These are phyloP conservation scores for Colletotrichum falcatum DNA, from an alignment of 2,329 filamentous ascomycete species.

Conservation along the genomic window DNA sequence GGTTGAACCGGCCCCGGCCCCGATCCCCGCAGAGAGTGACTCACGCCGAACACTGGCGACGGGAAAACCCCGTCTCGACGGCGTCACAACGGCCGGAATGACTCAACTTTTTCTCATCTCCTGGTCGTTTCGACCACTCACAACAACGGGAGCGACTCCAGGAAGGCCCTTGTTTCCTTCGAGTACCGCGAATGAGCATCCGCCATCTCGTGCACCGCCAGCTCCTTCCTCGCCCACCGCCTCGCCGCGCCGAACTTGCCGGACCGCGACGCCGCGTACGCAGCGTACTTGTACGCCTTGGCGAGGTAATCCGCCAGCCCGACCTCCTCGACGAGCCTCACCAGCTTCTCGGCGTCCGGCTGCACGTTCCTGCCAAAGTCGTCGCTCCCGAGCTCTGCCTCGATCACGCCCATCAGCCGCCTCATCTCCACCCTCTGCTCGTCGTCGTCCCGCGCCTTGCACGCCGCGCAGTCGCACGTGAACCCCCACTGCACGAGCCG, in stretches of 20 bases:
- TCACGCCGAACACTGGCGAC: constrained; percentile 34
- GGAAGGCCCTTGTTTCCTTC: constrained; percentile 24
- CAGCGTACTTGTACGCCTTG: constrained; percentile 44
- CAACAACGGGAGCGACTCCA: constrained; percentile 34
- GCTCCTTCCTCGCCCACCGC: constrained; percentile 44
- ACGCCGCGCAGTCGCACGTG: constrained; percentile 50
- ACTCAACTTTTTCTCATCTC: constrained; percentile 15
- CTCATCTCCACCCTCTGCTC: constrained; percentile 48
- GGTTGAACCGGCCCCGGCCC: neutral
- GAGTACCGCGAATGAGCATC: constrained; percentile 34
- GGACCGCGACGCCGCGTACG: constrained; percentile 41
- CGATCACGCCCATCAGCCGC: constrained; percentile 49
- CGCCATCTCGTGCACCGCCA: constrained; percentile 42
- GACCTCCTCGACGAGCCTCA: constrained; percentile 44
- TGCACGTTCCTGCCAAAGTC: constrained; percentile 35
- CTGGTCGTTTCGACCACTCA: neutral
- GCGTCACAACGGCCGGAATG: constrained; percentile 23
- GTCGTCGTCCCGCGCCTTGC: constrained; percentile 47
- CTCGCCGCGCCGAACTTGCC: constrained; percentile 40
- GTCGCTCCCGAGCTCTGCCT: constrained; percentile 45
- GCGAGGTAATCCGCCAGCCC: constrained; percentile 45
- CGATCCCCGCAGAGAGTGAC: constrained; percentile 22
- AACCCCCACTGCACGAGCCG: constrained; percentile 48
- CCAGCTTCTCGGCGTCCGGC: constrained; percentile 40
- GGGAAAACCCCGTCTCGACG: constrained; percentile 9